phyloP scores from a whole-genome alignment of 768 basidiomycete genomes.

The Phaeotremella skinneri region DNA sequence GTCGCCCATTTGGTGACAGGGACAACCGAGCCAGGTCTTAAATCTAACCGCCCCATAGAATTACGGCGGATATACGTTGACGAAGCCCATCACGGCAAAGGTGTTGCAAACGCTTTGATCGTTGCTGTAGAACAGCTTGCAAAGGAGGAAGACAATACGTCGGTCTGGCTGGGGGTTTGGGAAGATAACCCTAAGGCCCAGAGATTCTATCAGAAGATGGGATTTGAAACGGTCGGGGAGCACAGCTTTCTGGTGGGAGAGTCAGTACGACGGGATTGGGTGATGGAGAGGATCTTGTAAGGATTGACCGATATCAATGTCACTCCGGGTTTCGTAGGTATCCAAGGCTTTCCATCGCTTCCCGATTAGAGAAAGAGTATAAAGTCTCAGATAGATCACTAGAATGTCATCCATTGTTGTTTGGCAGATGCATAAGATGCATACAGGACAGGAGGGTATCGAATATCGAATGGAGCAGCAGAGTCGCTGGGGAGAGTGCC shows the following conservation, averaged over 20 bases:
- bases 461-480: neutral
- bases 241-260: constrained; percentile 25
- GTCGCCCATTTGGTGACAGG: constrained; percentile 19
- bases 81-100: constrained; percentile 18
- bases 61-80: constrained; percentile 29
- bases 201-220: constrained; percentile 30
- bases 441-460: neutral
- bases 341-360: no score
- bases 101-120: constrained; percentile 17
- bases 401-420: neutral
- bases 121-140: constrained; percentile 11
- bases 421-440: neutral
- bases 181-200: constrained; percentile 21
- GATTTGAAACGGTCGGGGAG: constrained; percentile 22
- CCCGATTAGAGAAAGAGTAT: no score
- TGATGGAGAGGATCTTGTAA: constrained; percentile 23
- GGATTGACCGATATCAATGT: no score
- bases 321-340: no score
- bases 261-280: constrained; percentile 16
- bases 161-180: constrained; percentile 34
- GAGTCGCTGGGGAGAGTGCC: neutral
- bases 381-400: neutral
- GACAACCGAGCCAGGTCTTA: constrained; percentile 15
- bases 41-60: constrained; percentile 6
- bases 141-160: constrained; percentile 10